Conservation (phyloP, 2,329 filamentous ascomycete species). For the Sclerotinia nivalis region DNA sequence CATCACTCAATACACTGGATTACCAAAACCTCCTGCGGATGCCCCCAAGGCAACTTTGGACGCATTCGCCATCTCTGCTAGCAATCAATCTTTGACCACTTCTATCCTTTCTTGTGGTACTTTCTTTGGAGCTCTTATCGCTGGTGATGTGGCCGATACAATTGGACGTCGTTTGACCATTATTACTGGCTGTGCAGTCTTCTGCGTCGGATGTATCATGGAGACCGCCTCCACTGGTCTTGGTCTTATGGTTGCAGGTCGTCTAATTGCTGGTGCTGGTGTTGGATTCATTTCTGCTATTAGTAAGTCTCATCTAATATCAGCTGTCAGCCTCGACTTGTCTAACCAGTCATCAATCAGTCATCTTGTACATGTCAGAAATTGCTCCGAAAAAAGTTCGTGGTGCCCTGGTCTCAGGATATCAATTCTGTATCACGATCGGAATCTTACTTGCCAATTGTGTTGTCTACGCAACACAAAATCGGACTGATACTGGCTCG, state of each 20-base stretch:
- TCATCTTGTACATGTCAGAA: constrained; percentile 75
- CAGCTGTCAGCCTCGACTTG: constrained; percentile 63
- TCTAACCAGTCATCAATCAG: constrained; percentile 50
- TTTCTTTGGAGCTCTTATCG: constrained; percentile 77
- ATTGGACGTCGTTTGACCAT: constrained; percentile 72
- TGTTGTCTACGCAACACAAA: constrained; percentile 70
- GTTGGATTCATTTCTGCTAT: constrained; percentile 80
- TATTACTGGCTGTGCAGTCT: constrained; percentile 62
- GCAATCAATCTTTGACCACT: constrained; percentile 62
- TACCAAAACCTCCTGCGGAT: constrained; percentile 9
- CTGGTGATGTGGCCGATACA: constrained; percentile 74
- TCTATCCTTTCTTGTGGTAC: constrained; percentile 72
- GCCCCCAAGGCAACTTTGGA: constrained; percentile 16
- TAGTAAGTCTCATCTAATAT: constrained; percentile 38
- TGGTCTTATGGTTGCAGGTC: constrained; percentile 54
- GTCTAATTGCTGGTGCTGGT: constrained; percentile 74
- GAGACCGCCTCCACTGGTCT: constrained; percentile 61
- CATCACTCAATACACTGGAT: constrained; percentile 32
- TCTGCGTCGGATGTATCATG: constrained; percentile 64
- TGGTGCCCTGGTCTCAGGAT: constrained; percentile 74
- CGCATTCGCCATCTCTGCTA: constrained; percentile 45
- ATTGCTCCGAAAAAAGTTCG: constrained; percentile 68
- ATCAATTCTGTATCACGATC: constrained; percentile 82
- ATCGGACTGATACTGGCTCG: constrained; percentile 60
- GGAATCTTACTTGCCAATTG: constrained; percentile 74